Percentiles rank a stretch among this genome's conserved stretches.
Evolutionary conservation across 2,329 filamentous ascomycete species (phyloP).

Genomic region (Epicoccum nigrum): DNA sequence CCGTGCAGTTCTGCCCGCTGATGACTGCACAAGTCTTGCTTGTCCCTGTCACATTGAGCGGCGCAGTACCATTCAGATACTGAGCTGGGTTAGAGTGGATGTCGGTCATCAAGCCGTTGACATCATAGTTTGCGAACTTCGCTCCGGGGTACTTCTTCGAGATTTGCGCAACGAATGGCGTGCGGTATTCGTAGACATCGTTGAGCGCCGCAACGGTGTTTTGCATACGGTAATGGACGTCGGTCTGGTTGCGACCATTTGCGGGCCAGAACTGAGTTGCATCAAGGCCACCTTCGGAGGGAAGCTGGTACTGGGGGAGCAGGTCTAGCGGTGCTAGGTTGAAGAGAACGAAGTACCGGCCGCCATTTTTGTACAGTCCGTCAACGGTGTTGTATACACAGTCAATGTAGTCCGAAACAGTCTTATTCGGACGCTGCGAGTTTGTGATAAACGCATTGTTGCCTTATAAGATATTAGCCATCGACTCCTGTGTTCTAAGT

Average conservation of each 20-base stretch:
- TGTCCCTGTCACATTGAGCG: constrained; percentile 66
- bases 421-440: constrained; percentile 63
- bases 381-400: constrained; percentile 71
- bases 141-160: constrained; percentile 58
- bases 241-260: constrained; percentile 57
- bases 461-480: constrained; percentile 47
- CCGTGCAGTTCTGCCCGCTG: constrained; percentile 47
- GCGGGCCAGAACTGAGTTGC: constrained; percentile 56
- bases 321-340: constrained; percentile 71
- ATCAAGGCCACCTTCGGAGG: constrained; percentile 52
- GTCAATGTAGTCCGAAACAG: constrained; percentile 68
- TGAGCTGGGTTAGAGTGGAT: constrained; percentile 65
- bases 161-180: constrained; percentile 48
- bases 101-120: constrained; percentile 66
- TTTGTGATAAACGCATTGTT: constrained; percentile 69
- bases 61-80: constrained; percentile 68
- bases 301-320: constrained; percentile 68
- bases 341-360: constrained; percentile 72
- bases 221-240: constrained; percentile 58
- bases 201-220: constrained; percentile 60
- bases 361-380: constrained; percentile 68
- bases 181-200: constrained; percentile 58
- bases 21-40: constrained; percentile 60
- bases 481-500: no score
- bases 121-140: constrained; percentile 70